A percentile compares a stretch with the other conserved stretches of the same genome.
phyloP scores from a whole-genome alignment of 192 early-diverging fungal genomes.

The Phlyctochytrium arcticum region DNA sequence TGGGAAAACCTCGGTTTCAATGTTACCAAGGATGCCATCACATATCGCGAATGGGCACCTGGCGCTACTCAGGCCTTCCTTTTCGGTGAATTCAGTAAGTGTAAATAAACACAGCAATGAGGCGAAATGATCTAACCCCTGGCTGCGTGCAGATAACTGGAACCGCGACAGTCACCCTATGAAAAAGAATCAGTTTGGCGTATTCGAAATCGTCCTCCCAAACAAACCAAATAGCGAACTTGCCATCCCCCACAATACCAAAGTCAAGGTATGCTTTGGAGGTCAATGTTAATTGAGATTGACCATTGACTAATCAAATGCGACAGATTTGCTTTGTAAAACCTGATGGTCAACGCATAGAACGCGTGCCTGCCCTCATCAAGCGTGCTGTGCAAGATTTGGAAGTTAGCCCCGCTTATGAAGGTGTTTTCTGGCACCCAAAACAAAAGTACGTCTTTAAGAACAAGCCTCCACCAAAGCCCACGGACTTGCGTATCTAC shows the following conservation, averaged over 20 bases:
- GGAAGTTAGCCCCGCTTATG: conserved; percentile 74
- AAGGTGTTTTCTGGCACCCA: conserved; percentile 94
- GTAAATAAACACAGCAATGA: background rate
- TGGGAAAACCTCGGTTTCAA: conserved; percentile 83
- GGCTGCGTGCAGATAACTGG: conserved; percentile 86
- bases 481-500: conserved; percentile 73
- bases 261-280: conserved; percentile 68
- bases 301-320: background rate
- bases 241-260: conserved; percentile 79
- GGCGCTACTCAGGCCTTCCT: conserved; percentile 71
- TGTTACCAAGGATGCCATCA: conserved; percentile 56
- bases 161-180: conserved; percentile 68
- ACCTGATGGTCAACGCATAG: conserved; percentile 70
- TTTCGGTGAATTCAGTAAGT: conserved; percentile 91
- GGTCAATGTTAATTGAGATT: background rate
- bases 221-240: conserved; percentile 55
- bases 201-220: conserved; percentile 71
- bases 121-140: background rate
- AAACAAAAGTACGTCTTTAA: conserved; percentile 70
- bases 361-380: conserved; percentile 89
- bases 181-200: conserved; percentile 77
- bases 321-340: conserved; percentile 69
- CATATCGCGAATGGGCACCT: conserved; percentile 97
- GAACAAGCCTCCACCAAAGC: conserved; percentile 66
- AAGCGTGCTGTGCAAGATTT: conserved; percentile 82